phyloP scores from a whole-genome alignment of 805 yeast species.

The Saturnispora hagleri region DNA sequence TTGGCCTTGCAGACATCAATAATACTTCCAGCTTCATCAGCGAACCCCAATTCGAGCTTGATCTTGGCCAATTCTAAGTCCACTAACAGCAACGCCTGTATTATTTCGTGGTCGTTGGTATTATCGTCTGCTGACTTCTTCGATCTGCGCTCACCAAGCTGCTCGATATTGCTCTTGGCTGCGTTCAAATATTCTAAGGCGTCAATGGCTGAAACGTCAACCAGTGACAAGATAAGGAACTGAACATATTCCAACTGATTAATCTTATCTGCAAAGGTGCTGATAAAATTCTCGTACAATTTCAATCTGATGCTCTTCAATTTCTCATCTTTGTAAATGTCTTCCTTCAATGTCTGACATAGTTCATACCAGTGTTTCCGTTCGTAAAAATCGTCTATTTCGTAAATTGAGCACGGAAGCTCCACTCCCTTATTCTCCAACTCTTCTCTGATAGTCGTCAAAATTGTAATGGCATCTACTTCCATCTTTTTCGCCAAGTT shows the following conservation, averaged over 20 bases:
- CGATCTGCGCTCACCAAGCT: slow-evolving; percentile 27
- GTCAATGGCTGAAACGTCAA: slow-evolving; percentile 37
- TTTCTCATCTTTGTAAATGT: slow-evolving; percentile 48
- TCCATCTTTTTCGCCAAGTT: slow-evolving; percentile 12
- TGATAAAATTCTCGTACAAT: slow-evolving; percentile 62
- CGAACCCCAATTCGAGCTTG: slow-evolving; percentile 42
- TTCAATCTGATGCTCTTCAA: slow-evolving; percentile 50
- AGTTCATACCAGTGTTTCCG: slow-evolving; percentile 93
- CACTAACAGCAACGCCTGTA: slow-evolving; percentile 49
- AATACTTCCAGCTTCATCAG: slow-evolving; percentile 54
- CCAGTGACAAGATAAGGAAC: slow-evolving; percentile 48
- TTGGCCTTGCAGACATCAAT: slow-evolving; percentile 52
- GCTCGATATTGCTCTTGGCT: slow-evolving; percentile 38
- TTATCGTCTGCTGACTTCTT: slow-evolving; percentile 25
- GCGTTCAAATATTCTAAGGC: slow-evolving; percentile 40
- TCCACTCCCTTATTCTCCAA: slow-evolving; percentile 41
- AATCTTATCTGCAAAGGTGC: slow-evolving; percentile 57
- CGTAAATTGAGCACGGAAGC: slow-evolving; percentile 49
- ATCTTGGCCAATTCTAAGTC: slow-evolving; percentile 69
- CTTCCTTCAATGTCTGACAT: slow-evolving; percentile 50
- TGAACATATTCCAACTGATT: slow-evolving; percentile 74
- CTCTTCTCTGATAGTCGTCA: slow-evolving; percentile 56
- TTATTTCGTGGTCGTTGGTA: slow-evolving; percentile 24
- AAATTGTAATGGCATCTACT: slow-evolving; percentile 35
- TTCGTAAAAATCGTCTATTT: slow-evolving; percentile 78